Base-by-base conservation (phyloP, 805 yeast species). In the Torulaspora gathmanii region DNA sequence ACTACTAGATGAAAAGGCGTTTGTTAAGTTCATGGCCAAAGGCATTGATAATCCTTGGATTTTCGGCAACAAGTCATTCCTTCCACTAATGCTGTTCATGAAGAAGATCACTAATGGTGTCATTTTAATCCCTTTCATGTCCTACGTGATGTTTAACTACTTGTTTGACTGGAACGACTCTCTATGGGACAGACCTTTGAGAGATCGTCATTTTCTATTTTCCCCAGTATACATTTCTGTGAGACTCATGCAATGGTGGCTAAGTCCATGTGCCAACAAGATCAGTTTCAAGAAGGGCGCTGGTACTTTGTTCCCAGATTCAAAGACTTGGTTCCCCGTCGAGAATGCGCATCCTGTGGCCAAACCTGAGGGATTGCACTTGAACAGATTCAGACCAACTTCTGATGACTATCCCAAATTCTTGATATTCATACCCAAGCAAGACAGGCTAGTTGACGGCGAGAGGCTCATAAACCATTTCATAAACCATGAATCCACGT, bases 241-340 rank as follows among this genome's bases (percentile, higher is more conserved):
- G 1, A 79, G 80, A 52, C 70, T 86, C 46, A 89, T 91, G 95
- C 74, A 79, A 37, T 93, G 98, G 97, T 91, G 98, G 98, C 69
- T 89, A 16, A 79, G 80, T 34, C 60, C 64, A 5, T 52, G 55
- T 35, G 53, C 55, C n/a, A 56, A 55, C 19, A 64, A 59, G 67
- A 64, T 45, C 71, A 83, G 52, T 66, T 78, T 65, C 52, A 68
- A 59, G 44, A 53, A 61, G 37, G 64, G 61, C 19, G 57, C 70
- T 2, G 62, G 63, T n/a, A 52, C 60, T 8, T 71, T 80, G 51
- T 73, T 84, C 55, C 75, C 81, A 10, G 73, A 70, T 52, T 66
- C 75, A 22, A 58, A 69, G 43, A 57, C 70, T 20, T 82, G 90
- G 93, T 82, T 77, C 49, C 67, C 69, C 6, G 40, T 53, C 12